A percentile compares a stretch with the other conserved stretches of the same genome.
Conservation (phyloP, 1,139 yeast genomes). For the Lodderomyces orthopsilosis region DNA sequence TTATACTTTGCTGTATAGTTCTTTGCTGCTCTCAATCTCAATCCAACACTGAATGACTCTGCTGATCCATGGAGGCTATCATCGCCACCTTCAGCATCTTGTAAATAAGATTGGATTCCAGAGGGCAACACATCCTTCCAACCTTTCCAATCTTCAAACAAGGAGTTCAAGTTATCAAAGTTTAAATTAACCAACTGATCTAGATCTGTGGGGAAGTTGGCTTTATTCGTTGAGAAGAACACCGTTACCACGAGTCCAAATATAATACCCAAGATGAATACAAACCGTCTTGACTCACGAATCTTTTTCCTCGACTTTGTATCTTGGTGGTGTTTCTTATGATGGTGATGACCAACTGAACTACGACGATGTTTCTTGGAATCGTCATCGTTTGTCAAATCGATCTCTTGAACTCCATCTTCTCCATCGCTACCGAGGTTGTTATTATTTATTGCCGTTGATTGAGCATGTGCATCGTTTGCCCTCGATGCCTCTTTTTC, state of each 20-base stretch:
- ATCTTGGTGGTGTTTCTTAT: slow-evolving; percentile 4
- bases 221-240: slow-evolving; percentile 53
- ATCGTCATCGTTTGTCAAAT: not conserved
- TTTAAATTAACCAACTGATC: slow-evolving; percentile 51
- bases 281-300: slow-evolving; percentile 45
- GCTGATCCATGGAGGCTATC: slow-evolving; percentile 53
- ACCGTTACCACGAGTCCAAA: slow-evolving; percentile 67
- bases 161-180: slow-evolving; percentile 54
- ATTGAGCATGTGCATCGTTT: not conserved
- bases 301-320: slow-evolving; percentile 19
- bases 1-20: slow-evolving; percentile 63
- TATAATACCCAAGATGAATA: slow-evolving; percentile 58
- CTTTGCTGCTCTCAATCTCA: slow-evolving; percentile 51
- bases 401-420: slow-evolving; percentile 1
- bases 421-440: not conserved
- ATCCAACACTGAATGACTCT: slow-evolving; percentile 87
- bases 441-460: not conserved
- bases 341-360: slow-evolving; percentile 4
- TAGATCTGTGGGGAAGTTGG: slow-evolving; percentile 41
- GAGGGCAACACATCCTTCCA: slow-evolving; percentile 71
- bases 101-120: slow-evolving; percentile 57
- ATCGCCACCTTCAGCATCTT: slow-evolving; percentile 45
- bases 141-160: slow-evolving; percentile 40
- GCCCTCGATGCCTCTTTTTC: not conserved
- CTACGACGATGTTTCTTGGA: not conserved